Evolutionary conservation across 2,329 filamentous ascomycete genomes (phyloP).

Genomic region (Cadophora sp.): DNA sequence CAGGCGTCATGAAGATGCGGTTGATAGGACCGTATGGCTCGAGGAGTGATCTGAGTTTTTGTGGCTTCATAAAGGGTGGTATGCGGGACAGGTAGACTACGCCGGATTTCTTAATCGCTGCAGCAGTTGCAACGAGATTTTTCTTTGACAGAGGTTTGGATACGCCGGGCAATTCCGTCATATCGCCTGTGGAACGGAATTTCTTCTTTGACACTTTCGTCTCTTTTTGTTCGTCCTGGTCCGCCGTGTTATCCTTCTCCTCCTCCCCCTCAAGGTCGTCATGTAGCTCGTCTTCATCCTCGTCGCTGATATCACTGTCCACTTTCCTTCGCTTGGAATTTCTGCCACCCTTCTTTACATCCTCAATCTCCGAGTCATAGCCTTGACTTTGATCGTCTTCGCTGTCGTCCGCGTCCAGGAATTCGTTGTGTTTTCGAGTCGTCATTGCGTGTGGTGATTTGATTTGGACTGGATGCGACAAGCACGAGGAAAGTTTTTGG

Average conservation of each 20-base stretch:
- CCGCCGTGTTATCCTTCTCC: conserved; percentile 9
- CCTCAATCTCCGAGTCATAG: conserved; percentile 70
- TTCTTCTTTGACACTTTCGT: conserved; percentile 17
- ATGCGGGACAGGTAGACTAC: conserved; percentile 85
- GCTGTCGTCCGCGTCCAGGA: conserved; percentile 66
- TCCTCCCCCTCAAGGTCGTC: conserved; percentile 20
- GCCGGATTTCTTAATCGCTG: conserved; percentile 74
- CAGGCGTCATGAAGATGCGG: conserved; percentile 80
- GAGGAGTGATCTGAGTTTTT: conserved; percentile 77
- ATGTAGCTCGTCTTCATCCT: conserved; percentile 42
- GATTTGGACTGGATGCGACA: conserved; percentile 9
- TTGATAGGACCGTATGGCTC: conserved; percentile 78
- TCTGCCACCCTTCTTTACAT: conserved; percentile 69
- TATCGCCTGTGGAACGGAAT: conserved; percentile 39
- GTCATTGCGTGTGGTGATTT: conserved; percentile 57
- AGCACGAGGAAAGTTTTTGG: conserved; percentile 26
- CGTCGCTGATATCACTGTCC: conserved; percentile 50
- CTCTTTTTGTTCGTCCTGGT: conserved; percentile 43
- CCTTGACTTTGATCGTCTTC: conserved; percentile 57
- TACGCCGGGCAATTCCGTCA: conserved; percentile 53
- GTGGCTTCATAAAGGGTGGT: conserved; percentile 87
- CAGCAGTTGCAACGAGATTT: conserved; percentile 69
- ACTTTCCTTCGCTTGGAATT: conserved; percentile 69
- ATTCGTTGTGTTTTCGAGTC: conserved; percentile 74
- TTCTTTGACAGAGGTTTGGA: conserved; percentile 67